Base-by-base conservation (phyloP, 2,329 filamentous ascomycete genomes). In the Fusarium compactum region DNA sequence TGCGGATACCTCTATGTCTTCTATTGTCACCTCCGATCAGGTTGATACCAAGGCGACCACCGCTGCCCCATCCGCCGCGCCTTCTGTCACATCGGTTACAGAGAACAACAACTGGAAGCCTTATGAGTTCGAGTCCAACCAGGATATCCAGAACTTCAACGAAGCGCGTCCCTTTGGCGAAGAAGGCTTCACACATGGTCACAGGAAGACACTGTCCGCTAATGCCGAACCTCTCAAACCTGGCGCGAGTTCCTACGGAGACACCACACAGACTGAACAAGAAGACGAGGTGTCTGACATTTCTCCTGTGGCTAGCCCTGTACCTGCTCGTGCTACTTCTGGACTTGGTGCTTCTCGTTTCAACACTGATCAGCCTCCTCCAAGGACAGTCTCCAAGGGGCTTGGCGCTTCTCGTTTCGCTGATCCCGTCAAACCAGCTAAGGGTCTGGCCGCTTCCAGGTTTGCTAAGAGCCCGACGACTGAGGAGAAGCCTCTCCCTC, bases 201-300 rank as follows among this genome's bases (percentile, higher is more conserved):
- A 77, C 50, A 84, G 84, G 70, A 86, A 85, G 71, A 89, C 89
- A 7, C 58, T 76, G 14, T 95, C 92, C 38, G 91, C 92, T 6
- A 85, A 89, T 18, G 92, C 92, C 1, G 89, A 88, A 73, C 86
- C 91, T 0, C 97, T 96, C 77, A 86, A 84, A 7, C 86, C 87
- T 16, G 81, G 82, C 20, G 80, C 76, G 32, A 67, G 76, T 71
- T 62, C 79, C 64, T 72, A 75, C 40, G 61, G 76, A 29, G 73
- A 75, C 2, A 69, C 41, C 3, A 76, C 74, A 29, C 55, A 71
- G 15, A 68, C 62, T 12, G 72, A 73, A 22, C 48, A 60, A 25
- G 65, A 69, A 14, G 70, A 74, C n/a, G 70, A 71, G 24, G 50
- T 52, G n/a, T 64, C 65, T 10, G 70, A 75, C n/a, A 67, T 62